Conservation (phyloP, 129 eudicot species). For the Lonicera japonica region DNA sequence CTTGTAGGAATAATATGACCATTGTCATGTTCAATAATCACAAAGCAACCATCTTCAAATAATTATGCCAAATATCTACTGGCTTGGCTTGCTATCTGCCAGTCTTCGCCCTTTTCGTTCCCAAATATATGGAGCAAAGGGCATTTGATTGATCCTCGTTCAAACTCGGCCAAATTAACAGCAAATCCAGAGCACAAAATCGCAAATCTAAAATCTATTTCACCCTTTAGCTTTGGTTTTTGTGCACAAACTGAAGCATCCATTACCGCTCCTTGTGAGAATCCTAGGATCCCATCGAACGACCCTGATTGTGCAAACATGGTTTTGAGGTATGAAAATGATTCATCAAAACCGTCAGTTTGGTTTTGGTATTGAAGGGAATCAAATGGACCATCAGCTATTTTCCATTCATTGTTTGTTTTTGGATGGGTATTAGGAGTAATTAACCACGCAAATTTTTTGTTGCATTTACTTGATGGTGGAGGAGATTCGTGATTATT, state of each 20-base stretch:
- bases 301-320: conserved; percentile 51
- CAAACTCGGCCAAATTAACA: conserved; percentile 30
- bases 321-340: conserved; percentile 52
- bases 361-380: conserved; percentile 76
- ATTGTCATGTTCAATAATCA: conserved; percentile 63
- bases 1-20: conserved; percentile 96
- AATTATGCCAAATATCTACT: conserved; percentile 63
- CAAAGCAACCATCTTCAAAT: conserved; percentile 65
- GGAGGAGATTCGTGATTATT: conserved; percentile 12
- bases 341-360: conserved; percentile 64
- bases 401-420: conserved; percentile 47
- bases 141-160: conserved; percentile 42
- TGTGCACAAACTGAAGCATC: conserved; percentile 63
- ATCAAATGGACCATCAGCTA: conserved; percentile 54
- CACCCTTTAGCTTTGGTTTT: conserved; percentile 38
- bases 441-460: conserved; percentile 78
- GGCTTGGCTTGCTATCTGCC: conserved; percentile 62
- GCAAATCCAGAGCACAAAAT: conserved; percentile 83
- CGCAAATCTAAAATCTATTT: conserved; percentile 62
- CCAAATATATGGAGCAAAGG: conserved; percentile 93
- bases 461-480: conserved; percentile 46
- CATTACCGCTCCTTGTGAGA: conserved; percentile 99
- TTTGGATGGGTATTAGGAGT: conserved; percentile 27
- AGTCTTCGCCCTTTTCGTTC: conserved; percentile 56
- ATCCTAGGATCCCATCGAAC: conserved; percentile 85